These are phyloP conservation scores for Fusarium oxysporum DNA, from an alignment of 2,329 filamentous ascomycete species.

Conservation along the genomic window DNA sequence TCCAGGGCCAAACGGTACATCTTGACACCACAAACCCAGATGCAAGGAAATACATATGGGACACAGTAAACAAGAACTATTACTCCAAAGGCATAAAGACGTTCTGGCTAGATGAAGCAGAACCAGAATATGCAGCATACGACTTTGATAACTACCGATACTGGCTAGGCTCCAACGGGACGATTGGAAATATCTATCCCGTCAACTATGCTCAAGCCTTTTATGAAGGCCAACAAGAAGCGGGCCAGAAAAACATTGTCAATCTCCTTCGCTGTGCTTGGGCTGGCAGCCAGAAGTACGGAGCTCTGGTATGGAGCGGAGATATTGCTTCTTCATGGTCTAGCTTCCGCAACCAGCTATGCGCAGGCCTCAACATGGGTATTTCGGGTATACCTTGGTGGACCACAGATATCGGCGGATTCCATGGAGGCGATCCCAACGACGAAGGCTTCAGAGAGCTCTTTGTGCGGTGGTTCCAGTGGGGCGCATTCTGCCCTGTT, in stretches of 20 bases:
- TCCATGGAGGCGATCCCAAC: conserved; percentile 71
- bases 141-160: conserved; percentile 72
- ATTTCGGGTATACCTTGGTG: conserved; percentile 74
- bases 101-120: conserved; percentile 78
- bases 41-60: conserved; percentile 70
- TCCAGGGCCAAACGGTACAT: conserved; percentile 68
- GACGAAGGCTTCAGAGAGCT: conserved; percentile 70
- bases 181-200: conserved; percentile 70
- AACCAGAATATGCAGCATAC: conserved; percentile 73
- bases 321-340: conserved; percentile 74
- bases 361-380: conserved; percentile 74
- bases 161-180: conserved; percentile 50
- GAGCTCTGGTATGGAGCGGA: conserved; percentile 74
- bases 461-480: conserved; percentile 76
- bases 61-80: conserved; percentile 69
- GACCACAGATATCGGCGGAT: conserved; percentile 78
- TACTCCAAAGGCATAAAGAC: conserved; percentile 69
- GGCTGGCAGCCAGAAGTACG: conserved; percentile 70
- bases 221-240: conserved; percentile 66
- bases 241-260: conserved; percentile 67
- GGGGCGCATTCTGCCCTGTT: conserved; percentile 74
- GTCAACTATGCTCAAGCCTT: conserved; percentile 68
- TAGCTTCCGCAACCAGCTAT: conserved; percentile 68
- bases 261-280: conserved; percentile 65
- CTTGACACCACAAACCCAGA: conserved; percentile 73